Base-by-base conservation (phyloP, 352 stramenopile genomes). In the Paralagenidium karlingii region DNA sequence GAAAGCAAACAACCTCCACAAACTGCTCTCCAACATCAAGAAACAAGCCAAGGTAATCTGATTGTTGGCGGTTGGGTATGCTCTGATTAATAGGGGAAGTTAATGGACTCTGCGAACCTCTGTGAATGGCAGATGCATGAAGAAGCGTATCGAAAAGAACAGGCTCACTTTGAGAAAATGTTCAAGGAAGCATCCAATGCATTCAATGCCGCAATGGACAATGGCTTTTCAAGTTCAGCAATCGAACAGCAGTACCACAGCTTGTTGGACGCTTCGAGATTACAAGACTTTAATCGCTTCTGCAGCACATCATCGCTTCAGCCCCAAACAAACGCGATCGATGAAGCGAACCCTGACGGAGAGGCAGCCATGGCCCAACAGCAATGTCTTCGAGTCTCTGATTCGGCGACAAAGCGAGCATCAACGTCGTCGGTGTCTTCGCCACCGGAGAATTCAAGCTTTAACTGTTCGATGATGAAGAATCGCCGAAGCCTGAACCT, bases 41-140 rank as follows among this genome's bases (percentile, higher is more conserved):
- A 91, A 91, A 33, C 62, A 84, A 34, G 59, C 65, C 24, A 88
- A 88, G 53, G 68, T 68, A 43, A n/a, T n/a, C n/a, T n/a, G n/a
- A n/a, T n/a, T n/a, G n/a, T n/a, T 8, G 34, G 20, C 9, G 19
- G 11, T 22, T 9, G 6, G 8, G 28, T 15, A 22, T 13, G 34
- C 13, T 40, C 9, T 38, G 32, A 18, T 11, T 16, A 18, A 18
- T 13, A 13, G 32, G 8, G 16, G 11, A 22, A 18, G 9, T 11
- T 38, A 13, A 22, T 40, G 20, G 26, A 24, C 24, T 54, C 8
- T 57, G 27, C 13, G 20, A 25, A 7, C n/a, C n/a, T n/a, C 20
- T n/a, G 7, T 31, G 20, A 5, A 20, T 5, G 31, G 19, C 13
- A 75, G 65, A 24, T 53, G 5, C 56, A 81, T 11, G 68, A 86